A percentile compares a stretch with the other conserved stretches of the same genome.
Evolutionary conservation across 352 stramenopile species (phyloP).

Genomic region (Phytophthora pistaciae): DNA sequence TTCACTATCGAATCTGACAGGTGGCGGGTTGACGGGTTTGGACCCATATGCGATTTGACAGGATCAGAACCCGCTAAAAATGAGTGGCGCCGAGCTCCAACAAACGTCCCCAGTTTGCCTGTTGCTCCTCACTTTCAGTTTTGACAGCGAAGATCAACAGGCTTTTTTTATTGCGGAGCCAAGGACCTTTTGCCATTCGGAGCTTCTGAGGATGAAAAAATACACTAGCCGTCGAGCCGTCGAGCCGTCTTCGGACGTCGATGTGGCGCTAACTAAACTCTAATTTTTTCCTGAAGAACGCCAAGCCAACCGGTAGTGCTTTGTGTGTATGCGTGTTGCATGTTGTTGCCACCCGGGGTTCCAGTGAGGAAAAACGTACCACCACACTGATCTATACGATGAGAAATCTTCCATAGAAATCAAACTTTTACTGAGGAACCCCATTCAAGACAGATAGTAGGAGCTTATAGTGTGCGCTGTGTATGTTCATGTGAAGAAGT

Average conservation of each 20-base stretch:
- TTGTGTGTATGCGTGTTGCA: constrained; percentile 8
- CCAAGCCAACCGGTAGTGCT: constrained; percentile 1
- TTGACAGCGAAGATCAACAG: not conserved
- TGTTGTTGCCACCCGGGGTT: constrained; percentile 34
- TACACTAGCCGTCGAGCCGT: constrained; percentile 60
- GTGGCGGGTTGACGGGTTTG: constrained; percentile 12
- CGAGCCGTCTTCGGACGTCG: constrained; percentile 39
- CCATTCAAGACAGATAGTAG: not conserved
- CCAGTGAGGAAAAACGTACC: constrained; percentile 74
- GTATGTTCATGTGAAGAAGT: too few relatives aligned
- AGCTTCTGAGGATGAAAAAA: constrained; percentile 82
- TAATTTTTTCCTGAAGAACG: constrained; percentile 91
- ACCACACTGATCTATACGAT: constrained; percentile 80
- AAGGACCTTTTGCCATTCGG: not conserved
- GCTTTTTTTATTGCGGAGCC: not conserved
- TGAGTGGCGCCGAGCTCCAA: constrained; percentile 26
- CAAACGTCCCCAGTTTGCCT: not conserved
- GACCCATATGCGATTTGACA: constrained; percentile 15
- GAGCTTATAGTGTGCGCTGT: too few relatives aligned
- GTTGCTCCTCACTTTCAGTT: constrained; percentile 21
- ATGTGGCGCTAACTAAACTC: constrained; percentile 74
- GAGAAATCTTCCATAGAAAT: constrained; percentile 82
- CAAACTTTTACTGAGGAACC: constrained; percentile 69
- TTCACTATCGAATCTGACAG: constrained; percentile 15
- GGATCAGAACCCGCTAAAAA: constrained; percentile 18